Evolutionary conservation across 2,329 filamentous ascomycete species (phyloP).

Genomic region (Mycogone perniciosa): DNA sequence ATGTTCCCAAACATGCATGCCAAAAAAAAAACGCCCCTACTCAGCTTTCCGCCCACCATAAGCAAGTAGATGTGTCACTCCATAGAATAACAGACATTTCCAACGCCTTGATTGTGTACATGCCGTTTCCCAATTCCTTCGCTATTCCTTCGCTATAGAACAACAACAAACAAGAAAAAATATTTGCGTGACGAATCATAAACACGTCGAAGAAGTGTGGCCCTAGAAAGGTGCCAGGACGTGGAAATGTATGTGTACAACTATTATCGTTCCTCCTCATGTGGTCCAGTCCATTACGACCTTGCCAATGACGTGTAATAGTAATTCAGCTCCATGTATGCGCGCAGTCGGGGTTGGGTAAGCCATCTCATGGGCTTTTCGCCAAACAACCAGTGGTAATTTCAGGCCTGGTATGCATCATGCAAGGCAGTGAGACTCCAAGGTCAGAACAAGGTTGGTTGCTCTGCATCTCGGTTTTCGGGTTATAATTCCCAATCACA

Average conservation of each 20-base stretch:
- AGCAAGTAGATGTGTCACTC: not conserved
- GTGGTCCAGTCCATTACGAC: no score
- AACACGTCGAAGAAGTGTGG: not conserved
- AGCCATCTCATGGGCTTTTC: no score
- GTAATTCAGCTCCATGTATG: no score
- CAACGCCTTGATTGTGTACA: constrained; percentile 3
- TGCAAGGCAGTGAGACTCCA: no score
- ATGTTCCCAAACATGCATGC: not conserved
- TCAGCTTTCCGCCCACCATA: not conserved
- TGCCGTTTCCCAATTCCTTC: not conserved
- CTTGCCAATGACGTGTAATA: no score
- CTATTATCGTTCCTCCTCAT: not conserved
- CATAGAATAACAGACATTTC: not conserved
- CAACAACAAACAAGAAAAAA: not conserved
- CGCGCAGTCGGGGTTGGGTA: no score
- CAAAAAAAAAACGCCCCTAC: not conserved
- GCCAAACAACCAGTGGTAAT: no score
- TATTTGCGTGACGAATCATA: not conserved
- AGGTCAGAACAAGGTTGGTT: no score
- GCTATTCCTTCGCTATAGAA: constrained; percentile 2
- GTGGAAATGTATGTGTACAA: not conserved
- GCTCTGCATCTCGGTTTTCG: not conserved
- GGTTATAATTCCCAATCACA: constrained; percentile 2
- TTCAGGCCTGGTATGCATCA: no score
- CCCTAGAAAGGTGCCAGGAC: not conserved